Percentiles rank a stretch among this genome's conserved stretches.
Evolutionary conservation across 23 red algal species (phyloP).

Genomic region (Cyanidium caldarium): DNA sequence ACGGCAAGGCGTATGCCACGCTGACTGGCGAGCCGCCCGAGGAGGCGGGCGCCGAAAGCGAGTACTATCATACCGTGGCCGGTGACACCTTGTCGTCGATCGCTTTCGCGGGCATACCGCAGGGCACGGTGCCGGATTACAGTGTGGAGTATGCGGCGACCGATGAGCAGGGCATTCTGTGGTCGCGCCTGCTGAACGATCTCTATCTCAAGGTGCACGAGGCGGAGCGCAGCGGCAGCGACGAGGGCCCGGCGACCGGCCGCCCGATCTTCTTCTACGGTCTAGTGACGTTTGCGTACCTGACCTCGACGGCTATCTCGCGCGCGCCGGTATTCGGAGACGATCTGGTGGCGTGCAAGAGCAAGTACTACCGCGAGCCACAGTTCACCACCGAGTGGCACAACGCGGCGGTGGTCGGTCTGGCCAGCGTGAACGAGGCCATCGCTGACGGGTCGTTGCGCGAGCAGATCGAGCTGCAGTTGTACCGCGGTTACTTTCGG

Average conservation of each 20-base stretch:
- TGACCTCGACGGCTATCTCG: background rate
- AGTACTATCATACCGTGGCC: background rate
- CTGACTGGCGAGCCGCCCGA: background rate
- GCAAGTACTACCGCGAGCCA: conserved; percentile 4
- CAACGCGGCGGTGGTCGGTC: background rate
- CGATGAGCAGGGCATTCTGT: background rate
- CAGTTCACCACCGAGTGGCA: background rate
- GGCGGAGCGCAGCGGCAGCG: too few relatives aligned
- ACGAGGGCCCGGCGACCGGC: too few relatives aligned
- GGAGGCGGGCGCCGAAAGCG: background rate
- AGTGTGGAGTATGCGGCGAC: background rate
- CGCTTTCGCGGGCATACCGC: conserved; percentile 1
- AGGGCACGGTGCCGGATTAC: background rate
- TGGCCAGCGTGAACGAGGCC: background rate
- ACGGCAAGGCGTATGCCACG: background rate
- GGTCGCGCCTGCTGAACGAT: background rate
- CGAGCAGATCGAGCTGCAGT: background rate
- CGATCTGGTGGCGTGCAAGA: background rate
- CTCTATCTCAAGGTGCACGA: background rate
- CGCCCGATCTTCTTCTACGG: conserved; percentile 2
- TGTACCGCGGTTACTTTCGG: conserved; percentile 1
- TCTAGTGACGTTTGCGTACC: background rate
- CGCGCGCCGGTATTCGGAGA: background rate
- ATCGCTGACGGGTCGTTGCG: background rate
- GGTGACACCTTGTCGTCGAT: background rate